phyloP scores from a whole-genome alignment of 1,284 basidiomycete genomes.

The Leccinum subfulvum region DNA sequence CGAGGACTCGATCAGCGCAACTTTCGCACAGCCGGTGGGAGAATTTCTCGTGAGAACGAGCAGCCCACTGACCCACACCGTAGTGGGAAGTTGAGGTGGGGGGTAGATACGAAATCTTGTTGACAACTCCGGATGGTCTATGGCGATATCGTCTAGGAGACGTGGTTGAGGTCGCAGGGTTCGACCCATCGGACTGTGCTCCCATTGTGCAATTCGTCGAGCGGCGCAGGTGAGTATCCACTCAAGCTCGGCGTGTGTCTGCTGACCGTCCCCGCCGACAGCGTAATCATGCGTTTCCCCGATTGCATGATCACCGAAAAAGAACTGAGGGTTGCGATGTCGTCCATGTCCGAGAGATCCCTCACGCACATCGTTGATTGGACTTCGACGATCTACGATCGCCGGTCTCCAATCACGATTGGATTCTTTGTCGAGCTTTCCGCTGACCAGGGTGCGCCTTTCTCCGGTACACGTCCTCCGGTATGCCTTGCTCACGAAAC shows the following conservation, averaged over 20 bases:
- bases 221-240: background rate
- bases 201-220: conserved; percentile 4
- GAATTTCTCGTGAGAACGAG: background rate
- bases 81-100: conserved; percentile 3
- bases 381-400: conserved; percentile 20
- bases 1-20: background rate
- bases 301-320: conserved; percentile 16
- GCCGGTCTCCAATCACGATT: conserved; percentile 12
- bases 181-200: background rate
- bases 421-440: conserved; percentile 24
- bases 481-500: background rate
- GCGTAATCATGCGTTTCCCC: conserved; percentile 14
- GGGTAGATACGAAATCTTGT: background rate
- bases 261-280: background rate
- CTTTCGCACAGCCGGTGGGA: background rate
- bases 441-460: conserved; percentile 4
- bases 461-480: background rate
- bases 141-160: conserved; percentile 3
- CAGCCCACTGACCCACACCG: background rate
- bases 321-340: conserved; percentile 14
- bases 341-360: background rate
- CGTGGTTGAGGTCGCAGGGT: background rate
- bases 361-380: conserved; percentile 17
- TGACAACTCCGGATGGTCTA: background rate
- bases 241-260: background rate